Percentiles rank a stretch among this genome's conserved stretches.
Conservation (phyloP, 73 alveolate species). For the Paraurostyla sp. region DNA sequence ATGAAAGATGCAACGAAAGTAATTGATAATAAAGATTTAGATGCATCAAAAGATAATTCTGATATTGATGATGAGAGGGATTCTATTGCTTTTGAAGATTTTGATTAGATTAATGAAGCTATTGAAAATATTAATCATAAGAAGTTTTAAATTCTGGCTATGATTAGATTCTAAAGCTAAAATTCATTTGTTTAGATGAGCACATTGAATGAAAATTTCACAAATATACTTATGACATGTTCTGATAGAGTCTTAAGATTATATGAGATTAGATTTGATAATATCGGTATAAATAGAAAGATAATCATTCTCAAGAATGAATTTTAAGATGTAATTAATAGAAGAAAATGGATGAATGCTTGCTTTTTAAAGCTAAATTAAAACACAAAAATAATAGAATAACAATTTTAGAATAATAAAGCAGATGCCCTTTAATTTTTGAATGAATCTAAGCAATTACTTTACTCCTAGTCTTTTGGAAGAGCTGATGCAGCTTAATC, state of each 20-base stretch:
- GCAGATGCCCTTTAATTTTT: not conserved
- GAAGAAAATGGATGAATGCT: conserved; percentile 64
- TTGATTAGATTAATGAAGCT: not conserved
- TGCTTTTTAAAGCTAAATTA: conserved; percentile 37
- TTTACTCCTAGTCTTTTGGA: not conserved
- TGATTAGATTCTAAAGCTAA: conserved; percentile 7
- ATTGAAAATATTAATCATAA: conserved; percentile 18
- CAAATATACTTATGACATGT: conserved; percentile 41
- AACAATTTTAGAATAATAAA: not conserved
- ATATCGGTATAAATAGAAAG: not conserved
- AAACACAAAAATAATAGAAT: conserved; percentile 23
- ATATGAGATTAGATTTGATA: conserved; percentile 17
- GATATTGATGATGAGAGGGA: conserved; percentile 41
- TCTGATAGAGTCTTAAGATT: conserved; percentile 64
- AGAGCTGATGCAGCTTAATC: not conserved
- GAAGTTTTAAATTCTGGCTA: conserved; percentile 20
- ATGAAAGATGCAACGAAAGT: not conserved
- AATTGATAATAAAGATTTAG: not conserved
- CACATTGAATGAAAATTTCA: conserved; percentile 18
- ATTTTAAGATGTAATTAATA: conserved; percentile 59
- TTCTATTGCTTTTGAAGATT: not conserved
- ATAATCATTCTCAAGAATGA: not conserved
- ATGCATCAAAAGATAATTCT: not conserved
- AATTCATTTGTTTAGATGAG: conserved; percentile 1
- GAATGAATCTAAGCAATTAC: conserved; percentile 5